These are phyloP conservation scores for Pharus latifolius DNA, from an alignment of 176 grass and related monocot species.

Conservation along the genomic window DNA sequence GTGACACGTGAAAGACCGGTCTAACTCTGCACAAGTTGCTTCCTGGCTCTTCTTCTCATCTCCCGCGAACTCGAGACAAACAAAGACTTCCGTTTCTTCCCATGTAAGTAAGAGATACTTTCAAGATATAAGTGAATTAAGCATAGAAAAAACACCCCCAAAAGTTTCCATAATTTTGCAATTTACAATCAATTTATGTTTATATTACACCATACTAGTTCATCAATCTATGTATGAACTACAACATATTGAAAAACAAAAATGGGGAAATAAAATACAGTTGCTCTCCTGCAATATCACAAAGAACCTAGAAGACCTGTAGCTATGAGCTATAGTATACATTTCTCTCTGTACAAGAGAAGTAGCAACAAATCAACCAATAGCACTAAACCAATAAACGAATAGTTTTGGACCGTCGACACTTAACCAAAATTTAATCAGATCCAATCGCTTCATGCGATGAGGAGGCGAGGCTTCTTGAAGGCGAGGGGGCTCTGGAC, in stretches of 20 bases:
- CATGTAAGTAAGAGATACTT: no score
- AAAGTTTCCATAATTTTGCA: not conserved
- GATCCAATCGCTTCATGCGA: constrained; percentile 27
- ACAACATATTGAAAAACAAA: constrained; percentile 13
- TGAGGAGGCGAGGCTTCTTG: constrained; percentile 86
- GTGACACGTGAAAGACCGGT: no score
- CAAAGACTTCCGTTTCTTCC: no score
- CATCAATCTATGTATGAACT: constrained; percentile 11
- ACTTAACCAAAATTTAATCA: constrained; percentile 6
- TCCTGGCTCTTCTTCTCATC: no score
- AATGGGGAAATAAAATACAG: not conserved
- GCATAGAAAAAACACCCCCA: not conserved
- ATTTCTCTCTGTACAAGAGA: constrained; percentile 25
- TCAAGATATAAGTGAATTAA: not conserved
- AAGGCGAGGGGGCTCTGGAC: constrained; percentile 91
- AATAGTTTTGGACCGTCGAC: constrained; percentile 8
- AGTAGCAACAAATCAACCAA: constrained; percentile 40
- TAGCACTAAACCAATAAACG: constrained; percentile 38
- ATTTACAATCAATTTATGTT: not conserved
- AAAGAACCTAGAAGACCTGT: constrained; percentile 4
- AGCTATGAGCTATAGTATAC: not conserved
- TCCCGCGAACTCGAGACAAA: no score
- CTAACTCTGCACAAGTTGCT: no score
- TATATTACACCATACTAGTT: constrained; percentile 14
- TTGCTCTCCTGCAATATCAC: not conserved